Evolutionary conservation across 2,329 filamentous ascomycete genomes (phyloP), one percentile per base, ranked within the genome.

Genomic region (Colletotrichum spinosum): DNA sequence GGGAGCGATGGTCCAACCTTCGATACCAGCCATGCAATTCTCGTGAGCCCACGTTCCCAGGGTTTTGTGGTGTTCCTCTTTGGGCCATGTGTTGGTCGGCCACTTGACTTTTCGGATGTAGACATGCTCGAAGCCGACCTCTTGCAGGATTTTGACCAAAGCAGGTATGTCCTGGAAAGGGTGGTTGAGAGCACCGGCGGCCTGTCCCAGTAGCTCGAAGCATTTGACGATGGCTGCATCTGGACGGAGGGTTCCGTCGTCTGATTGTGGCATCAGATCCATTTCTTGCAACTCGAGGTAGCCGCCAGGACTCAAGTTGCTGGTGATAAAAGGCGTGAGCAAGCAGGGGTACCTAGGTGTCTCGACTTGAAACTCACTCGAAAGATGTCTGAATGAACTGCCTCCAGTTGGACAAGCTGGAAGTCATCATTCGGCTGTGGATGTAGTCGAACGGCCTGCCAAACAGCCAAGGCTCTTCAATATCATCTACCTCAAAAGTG

Each of bases 261-360:
- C 80, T 48, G 76, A 81, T 15, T 71, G 72, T 0, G 77, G 70
- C 1, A 73, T 71, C 7, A 79, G 75, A 25, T 77, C 71, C 4
- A 80, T 76, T 44, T 85, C 83, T n/a, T 81, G 76, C 3, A 79
- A 70, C 55, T 81, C 80, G 3, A 81, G 49, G 73, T 77, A 82
- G 8, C 80, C 80, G 2, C 82, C 81, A 0, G 83, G 79, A 6
- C 73, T 75, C 1, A 81, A 72, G 25, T 71, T 72, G 7, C 51
- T 72, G 25, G 4, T 25, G 25, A 25, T 25, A 4, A 4, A 3
- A 25, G 4, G 25, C 3, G 10, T 46, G 15, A 70, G 8, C 35
- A 17, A 17, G 6, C 4, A n/a, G n/a, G 9, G 3, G 17, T 13
- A 10, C 3, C 6, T 6, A 15, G 42, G 10, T 45, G 6, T 33